phyloP scores from a whole-genome alignment of 768 basidiomycete genomes.

The Exsudoporus frostii region DNA sequence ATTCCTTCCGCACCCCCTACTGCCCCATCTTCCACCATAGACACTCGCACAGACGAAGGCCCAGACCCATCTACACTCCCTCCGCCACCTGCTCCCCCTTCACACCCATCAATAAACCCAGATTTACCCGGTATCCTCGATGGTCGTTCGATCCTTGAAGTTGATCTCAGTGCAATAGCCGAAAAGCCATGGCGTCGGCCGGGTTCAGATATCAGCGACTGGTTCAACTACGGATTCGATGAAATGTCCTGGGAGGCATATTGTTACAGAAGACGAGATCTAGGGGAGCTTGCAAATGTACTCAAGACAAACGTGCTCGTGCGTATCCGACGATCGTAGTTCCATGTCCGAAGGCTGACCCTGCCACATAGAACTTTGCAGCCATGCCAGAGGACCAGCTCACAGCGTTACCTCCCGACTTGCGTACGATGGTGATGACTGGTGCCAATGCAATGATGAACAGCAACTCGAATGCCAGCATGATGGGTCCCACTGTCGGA shows the following conservation, averaged over 20 bases:
- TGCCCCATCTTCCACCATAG: slow-evolving; percentile 19
- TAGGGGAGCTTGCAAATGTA: slow-evolving; percentile 75
- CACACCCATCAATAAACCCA: slow-evolving; percentile 77
- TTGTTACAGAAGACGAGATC: slow-evolving; percentile 75
- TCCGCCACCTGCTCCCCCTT: slow-evolving; percentile 65
- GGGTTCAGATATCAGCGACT: slow-evolving; percentile 91
- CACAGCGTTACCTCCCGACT: slow-evolving; percentile 71
- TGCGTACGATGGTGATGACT: slow-evolving; percentile 86
- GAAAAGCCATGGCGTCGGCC: slow-evolving; percentile 92
- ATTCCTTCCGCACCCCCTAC: slow-evolving; percentile 20
- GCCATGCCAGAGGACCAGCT: slow-evolving; percentile 82
- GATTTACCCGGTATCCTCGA: slow-evolving; percentile 61
- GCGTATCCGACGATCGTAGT: slow-evolving; percentile 28
- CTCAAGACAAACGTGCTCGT: slow-evolving; percentile 84
- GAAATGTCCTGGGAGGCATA: slow-evolving; percentile 95
- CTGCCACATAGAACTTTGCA: slow-evolving; percentile 59
- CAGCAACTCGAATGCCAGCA: slow-evolving; percentile 48
- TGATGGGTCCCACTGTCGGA: slow-evolving; percentile 50
- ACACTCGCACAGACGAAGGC: slow-evolving; percentile 41
- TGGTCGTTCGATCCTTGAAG: slow-evolving; percentile 78
- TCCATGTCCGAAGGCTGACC: slow-evolving; percentile 1
- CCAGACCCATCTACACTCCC: slow-evolving; percentile 66
- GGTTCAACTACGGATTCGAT: slow-evolving; percentile 99
- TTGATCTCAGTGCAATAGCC: slow-evolving; percentile 68
- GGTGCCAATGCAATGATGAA: slow-evolving; percentile 77